phyloP scores from a whole-genome alignment of 164 flowering plant genomes.

The Liquidambar formosana region DNA sequence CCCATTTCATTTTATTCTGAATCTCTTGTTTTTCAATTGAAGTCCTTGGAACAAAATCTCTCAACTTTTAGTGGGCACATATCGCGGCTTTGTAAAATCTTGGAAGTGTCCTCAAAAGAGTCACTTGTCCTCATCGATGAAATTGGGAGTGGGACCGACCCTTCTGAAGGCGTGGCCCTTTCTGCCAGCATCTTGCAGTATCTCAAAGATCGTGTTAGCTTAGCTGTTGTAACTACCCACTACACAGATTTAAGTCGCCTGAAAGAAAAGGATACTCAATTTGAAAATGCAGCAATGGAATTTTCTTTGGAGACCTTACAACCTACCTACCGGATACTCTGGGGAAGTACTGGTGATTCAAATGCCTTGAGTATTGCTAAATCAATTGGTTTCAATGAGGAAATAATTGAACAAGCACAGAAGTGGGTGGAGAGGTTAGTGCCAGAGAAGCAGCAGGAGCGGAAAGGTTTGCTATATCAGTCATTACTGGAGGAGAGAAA shows the following conservation, averaged over 20 bases:
- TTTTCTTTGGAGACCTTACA: slow-evolving; percentile 73
- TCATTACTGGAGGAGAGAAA: slow-evolving; percentile 73
- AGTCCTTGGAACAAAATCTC: slow-evolving; percentile 93
- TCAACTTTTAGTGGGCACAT: slow-evolving; percentile 97
- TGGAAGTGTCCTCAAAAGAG: slow-evolving; percentile 69
- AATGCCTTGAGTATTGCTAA: slow-evolving; percentile 85
- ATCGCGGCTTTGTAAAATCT: slow-evolving; percentile 65
- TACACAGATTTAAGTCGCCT: slow-evolving; percentile 80
- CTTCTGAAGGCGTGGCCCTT: slow-evolving; percentile 96
- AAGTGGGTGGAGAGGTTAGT: slow-evolving; percentile 68
- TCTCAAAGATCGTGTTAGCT: slow-evolving; percentile 61
- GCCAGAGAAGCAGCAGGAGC: slow-evolving; percentile 58
- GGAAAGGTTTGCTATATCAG: slow-evolving; percentile 65
- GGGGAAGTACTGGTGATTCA: slow-evolving; percentile 89
- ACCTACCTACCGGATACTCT: slow-evolving; percentile 78
- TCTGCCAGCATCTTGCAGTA: slow-evolving; percentile 80
- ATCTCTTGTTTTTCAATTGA: slow-evolving; percentile 43
- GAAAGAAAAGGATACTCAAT: slow-evolving; percentile 62
- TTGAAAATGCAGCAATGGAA: slow-evolving; percentile 96
- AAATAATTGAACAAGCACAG: slow-evolving; percentile 64
- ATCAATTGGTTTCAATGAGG: slow-evolving; percentile 68
- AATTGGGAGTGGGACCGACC: slow-evolving; percentile 95
- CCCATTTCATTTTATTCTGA: slow-evolving; percentile 32
- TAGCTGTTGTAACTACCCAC: slow-evolving; percentile 91
- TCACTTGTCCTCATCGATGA: slow-evolving; percentile 94